Base-by-base conservation (phyloP, 768 basidiomycete species). In the Rhodotorula diobovata region DNA sequence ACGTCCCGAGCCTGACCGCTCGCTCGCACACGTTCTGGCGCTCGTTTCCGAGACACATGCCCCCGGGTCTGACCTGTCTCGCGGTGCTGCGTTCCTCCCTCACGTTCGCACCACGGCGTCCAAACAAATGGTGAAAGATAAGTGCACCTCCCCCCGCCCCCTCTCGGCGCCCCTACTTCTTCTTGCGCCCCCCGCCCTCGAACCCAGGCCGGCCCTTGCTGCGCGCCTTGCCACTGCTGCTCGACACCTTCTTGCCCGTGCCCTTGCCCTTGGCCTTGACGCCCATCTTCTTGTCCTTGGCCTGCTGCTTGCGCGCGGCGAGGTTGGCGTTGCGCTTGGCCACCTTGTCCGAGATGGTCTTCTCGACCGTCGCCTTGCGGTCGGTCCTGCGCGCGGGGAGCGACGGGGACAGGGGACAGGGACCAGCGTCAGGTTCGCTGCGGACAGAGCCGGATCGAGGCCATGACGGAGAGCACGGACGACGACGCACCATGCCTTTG, bases 311-410 rank as follows among this genome's bases (percentile, higher is more conserved):
- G 28, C 93, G 87, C 83, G 85, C 87, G 1, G 91, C 89, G 76
- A 97, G 90, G 77, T 98, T 97, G 76, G 95, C 93, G 23, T 87
- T 79, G 9, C 93, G 85, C 81, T 98, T 98, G 83, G 94, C 92
- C 81, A 92, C 89, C 79, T 86, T 88, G 41, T 90, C 90, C 2
- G 89, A 89, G 85, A 91, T 89, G 5, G 88, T 84, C 20, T 87
- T 84, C 7, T 84, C 76, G 37, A 93, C 78, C 48, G 90, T 87
- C 66, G 90, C 88, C 80, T 95, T 95, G 70, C 92, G 87, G 74
- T 91, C 89, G 53, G 87, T 86, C 94, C 93, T 96, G 77, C 35
- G 37, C n/a, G 21, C 41, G n/a, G n/a, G n/a, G n/a, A n/a, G n/a
- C n/a, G n/a, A n/a, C n/a, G n/a, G n/a, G n/a, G n/a, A n/a, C n/a